Conservation (phyloP, 306 rosid species). For the Cicer yamashitae region DNA sequence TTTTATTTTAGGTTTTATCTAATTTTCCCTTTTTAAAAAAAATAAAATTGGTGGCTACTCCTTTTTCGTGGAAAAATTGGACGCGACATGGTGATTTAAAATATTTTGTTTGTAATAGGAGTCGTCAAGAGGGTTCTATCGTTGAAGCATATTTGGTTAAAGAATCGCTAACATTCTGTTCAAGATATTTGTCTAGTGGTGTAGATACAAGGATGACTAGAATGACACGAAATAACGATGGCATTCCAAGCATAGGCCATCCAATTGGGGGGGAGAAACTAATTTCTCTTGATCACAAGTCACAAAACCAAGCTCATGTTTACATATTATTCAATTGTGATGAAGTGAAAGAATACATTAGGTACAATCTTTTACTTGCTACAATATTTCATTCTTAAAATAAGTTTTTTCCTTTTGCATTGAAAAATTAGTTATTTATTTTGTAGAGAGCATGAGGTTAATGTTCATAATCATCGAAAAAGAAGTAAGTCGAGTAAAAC, state of each 20-base stretch:
- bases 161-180: conserved; percentile 5
- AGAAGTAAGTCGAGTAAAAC: too few relatives aligned
- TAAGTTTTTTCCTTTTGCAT: background rate
- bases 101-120: conserved; percentile 4
- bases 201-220: conserved; percentile 14
- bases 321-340: conserved; percentile 2
- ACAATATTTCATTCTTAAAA: background rate
- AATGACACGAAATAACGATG: conserved; percentile 13
- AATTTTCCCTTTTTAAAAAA: too few relatives aligned
- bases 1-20: too few relatives aligned
- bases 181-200: conserved; percentile 5
- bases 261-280: background rate
- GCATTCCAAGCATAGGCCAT: background rate
- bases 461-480: too few relatives aligned
- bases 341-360: background rate
- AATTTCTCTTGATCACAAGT: conserved; percentile 1
- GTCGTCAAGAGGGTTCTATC: background rate
- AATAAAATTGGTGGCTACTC: too few relatives aligned
- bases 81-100: background rate
- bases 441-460: background rate
- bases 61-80: too few relatives aligned
- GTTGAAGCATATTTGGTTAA: too few relatives aligned
- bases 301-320: too few relatives aligned
- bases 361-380: background rate
- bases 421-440: background rate